Percentiles rank a stretch among this genome's conserved stretches.
phyloP scores from a whole-genome alignment of 257 asterid genomes.

The Euphrasia confusa region DNA sequence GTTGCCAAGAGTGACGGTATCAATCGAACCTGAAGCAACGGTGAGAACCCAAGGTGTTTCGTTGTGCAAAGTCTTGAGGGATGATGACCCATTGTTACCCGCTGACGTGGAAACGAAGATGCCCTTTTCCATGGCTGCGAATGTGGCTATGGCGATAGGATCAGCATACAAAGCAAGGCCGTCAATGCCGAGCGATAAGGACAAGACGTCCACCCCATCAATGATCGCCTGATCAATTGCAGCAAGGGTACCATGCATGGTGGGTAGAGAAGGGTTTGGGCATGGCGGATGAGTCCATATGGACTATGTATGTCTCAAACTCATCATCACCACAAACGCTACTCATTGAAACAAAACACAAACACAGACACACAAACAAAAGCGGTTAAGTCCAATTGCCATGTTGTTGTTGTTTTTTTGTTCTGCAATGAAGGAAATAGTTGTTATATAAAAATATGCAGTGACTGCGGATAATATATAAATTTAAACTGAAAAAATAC shows the following conservation, averaged over 20 bases:
- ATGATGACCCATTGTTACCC: conserved; percentile 39
- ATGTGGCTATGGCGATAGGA: conserved; percentile 41
- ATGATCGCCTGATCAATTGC: conserved; percentile 54
- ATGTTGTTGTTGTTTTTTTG: conserved; percentile 20
- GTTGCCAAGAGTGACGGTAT: conserved; percentile 40
- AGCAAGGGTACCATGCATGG: conserved; percentile 56
- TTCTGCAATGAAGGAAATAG: no score
- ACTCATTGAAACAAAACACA: conserved; percentile 27
- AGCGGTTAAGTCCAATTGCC: conserved; percentile 21
- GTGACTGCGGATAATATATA: no score
- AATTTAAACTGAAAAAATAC: no score
- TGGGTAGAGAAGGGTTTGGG: conserved; percentile 64
- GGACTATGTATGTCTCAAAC: conserved; percentile 55
- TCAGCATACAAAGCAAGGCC: conserved; percentile 22
- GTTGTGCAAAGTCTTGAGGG: conserved; percentile 42
- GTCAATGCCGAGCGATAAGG: conserved; percentile 29
- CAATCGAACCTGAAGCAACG: conserved; percentile 66
- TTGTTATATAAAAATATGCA: no score
- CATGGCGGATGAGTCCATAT: conserved; percentile 67
- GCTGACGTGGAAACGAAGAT: conserved; percentile 41
- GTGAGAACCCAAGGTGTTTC: conserved; percentile 79
- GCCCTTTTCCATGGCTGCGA: conserved; percentile 41
- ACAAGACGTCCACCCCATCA: conserved; percentile 42
- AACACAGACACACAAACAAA: conserved; percentile 31
- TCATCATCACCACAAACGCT: conserved; percentile 34